These are phyloP conservation scores for Stephanodiscus minutulus DNA, from an alignment of 108 stramenopile genomes.

Conservation along the genomic window DNA sequence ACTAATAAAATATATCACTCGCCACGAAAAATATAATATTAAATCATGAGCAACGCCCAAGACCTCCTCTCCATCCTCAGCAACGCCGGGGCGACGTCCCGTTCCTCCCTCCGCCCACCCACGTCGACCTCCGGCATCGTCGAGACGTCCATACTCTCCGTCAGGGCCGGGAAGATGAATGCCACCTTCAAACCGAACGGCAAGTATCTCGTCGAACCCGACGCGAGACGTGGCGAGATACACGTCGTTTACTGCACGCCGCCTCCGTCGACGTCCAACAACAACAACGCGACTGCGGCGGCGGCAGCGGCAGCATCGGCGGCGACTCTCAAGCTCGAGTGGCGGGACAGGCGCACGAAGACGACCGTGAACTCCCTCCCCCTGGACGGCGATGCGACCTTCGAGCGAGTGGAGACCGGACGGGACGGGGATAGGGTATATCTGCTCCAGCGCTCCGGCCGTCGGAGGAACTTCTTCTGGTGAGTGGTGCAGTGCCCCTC, in stretches of 20 bases:
- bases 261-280: background rate
- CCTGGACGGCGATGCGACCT: slow-evolving; percentile 39
- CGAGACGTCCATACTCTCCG: slow-evolving; percentile 54
- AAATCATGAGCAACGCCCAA: slow-evolving; percentile 51
- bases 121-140: slow-evolving; percentile 7
- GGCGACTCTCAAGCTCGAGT: slow-evolving; percentile 54
- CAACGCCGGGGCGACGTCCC: slow-evolving; percentile 1
- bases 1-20: no score
- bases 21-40: no score
- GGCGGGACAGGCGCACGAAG: slow-evolving; percentile 79
- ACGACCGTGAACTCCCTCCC: slow-evolving; percentile 56
- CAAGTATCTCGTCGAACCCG: slow-evolving; percentile 65
- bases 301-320: slow-evolving; percentile 8
- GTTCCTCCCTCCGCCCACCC: slow-evolving; percentile 7
- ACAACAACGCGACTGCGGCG: background rate
- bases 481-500: slow-evolving; percentile 18
- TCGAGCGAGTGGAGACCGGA: slow-evolving; percentile 56
- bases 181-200: slow-evolving; percentile 55
- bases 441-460: slow-evolving; percentile 34
- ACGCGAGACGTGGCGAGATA: slow-evolving; percentile 72
- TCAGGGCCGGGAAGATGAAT: slow-evolving; percentile 80
- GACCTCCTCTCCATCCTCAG: slow-evolving; percentile 45
- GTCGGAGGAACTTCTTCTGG: slow-evolving; percentile 53
- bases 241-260: slow-evolving; percentile 50
- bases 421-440: slow-evolving; percentile 58